Base-by-base conservation (phyloP, 202 grass and related monocot genomes). In the Setaria italica region DNA sequence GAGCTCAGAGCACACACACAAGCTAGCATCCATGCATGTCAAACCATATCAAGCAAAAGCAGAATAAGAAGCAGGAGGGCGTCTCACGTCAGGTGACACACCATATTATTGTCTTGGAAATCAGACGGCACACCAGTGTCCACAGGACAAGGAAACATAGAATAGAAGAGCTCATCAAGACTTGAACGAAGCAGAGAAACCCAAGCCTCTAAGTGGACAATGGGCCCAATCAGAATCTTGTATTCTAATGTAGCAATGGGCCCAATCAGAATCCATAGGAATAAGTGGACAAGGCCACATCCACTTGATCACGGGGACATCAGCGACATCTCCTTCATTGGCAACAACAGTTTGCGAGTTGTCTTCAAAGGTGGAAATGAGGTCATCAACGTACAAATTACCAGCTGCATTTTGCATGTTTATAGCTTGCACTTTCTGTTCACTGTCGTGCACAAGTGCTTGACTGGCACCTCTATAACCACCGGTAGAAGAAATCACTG, bases 211-310 rank as follows among this genome's bases (percentile, higher is more conserved):
- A 30, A 11, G 25, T 62, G 63, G 41, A n/a, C 76, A 78, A 21
- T 48, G 8, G 4, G 12, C 1, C 0, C 0, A 5, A 10, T 32
- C 8, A 19, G n/a, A 2, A 30, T 0, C 0, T n/a, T n/a, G n/a
- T n/a, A n/a, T n/a, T n/a, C n/a, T n/a, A n/a, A n/a, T n/a, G 25
- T 62, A 78, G 41, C 76, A 78, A 21, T 48, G 8, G 4, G 12
- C 1, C 0, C 0, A 5, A 10, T 32, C 8, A 19, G n/a, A 2
- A 30, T 0, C 0, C 12, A 0, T 3, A 30, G 69, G 69, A 30
- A 49, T 30, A 11, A 17, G 12, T 25, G 25, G 25, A 25, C 25
- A 25, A 25, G 25, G 25, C 25, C 25, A 0, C 25, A 25, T 25
- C 25, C 25, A 25, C 25, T 25, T 25, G 25, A 25, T 25, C 25